Conservation (phyloP, 2,329 filamentous ascomycete species). For the Hypoxylon rubiginosum region DNA sequence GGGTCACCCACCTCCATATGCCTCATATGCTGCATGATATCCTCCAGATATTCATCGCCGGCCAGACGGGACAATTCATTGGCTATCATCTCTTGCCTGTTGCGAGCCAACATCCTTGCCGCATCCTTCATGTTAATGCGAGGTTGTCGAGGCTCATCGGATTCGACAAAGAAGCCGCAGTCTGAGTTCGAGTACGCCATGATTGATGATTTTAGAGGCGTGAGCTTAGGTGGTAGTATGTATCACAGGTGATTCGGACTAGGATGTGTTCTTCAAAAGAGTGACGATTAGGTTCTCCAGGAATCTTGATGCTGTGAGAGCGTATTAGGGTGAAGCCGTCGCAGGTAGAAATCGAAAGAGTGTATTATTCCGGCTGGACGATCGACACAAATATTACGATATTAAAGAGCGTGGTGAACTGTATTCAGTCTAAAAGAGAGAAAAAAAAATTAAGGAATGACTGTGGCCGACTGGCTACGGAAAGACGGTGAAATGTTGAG, state of each 20-base stretch:
- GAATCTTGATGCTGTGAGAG: constrained; percentile 60
- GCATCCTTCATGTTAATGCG: constrained; percentile 80
- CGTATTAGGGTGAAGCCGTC: constrained; percentile 54
- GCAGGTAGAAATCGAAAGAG: constrained; percentile 57
- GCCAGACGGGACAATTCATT: constrained; percentile 89
- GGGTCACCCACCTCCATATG: constrained; percentile 82
- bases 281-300: constrained; percentile 65
- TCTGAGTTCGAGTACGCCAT: constrained; percentile 63
- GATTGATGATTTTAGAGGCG: constrained; percentile 51
- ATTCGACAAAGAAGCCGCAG: constrained; percentile 69
- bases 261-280: constrained; percentile 55
- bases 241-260: constrained; percentile 48
- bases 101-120: constrained; percentile 81
- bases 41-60: constrained; percentile 91
- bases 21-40: constrained; percentile 94
- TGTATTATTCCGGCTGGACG: constrained; percentile 59
- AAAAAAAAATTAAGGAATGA: constrained; percentile 68
- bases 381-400: constrained; percentile 66
- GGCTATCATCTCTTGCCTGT: constrained; percentile 88
- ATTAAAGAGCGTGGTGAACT: constrained; percentile 72
- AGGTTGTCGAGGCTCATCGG: constrained; percentile 63
- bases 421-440: constrained; percentile 59
- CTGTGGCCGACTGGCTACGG: constrained; percentile 64
- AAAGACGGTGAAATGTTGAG: constrained; percentile 56
- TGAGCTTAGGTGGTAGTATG: constrained; percentile 50